phyloP scores from a whole-genome alignment of 345 rosid species.

The Hibiscus syriacus region DNA sequence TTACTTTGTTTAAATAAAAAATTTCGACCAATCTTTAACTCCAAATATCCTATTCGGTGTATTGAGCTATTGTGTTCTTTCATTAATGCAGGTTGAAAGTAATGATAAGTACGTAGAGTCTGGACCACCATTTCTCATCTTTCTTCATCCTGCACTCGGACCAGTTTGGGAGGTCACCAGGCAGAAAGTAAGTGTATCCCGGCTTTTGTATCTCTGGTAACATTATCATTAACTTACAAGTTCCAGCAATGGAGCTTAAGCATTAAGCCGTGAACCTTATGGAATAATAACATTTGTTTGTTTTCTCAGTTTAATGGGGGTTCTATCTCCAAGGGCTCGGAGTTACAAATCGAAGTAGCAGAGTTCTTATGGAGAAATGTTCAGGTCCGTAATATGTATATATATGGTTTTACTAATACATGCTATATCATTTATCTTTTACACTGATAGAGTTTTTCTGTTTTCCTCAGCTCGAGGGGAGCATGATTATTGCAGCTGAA shows the following conservation, averaged over 20 bases:
- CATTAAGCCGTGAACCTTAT: neutral
- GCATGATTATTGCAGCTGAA: slow-evolving; percentile 63
- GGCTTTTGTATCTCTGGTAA: neutral
- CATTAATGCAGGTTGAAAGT: slow-evolving; percentile 42
- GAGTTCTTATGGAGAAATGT: slow-evolving; percentile 92
- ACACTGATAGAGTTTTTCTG: slow-evolving; percentile 16
- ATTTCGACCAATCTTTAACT: neutral
- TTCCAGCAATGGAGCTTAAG: neutral
- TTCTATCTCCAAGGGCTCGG: slow-evolving; percentile 66
- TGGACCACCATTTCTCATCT: slow-evolving; percentile 86
- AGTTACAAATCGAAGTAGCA: slow-evolving; percentile 76
- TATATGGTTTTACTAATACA: slow-evolving; percentile 17
- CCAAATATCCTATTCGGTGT: too few relatives aligned
- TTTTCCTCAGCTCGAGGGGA: slow-evolving; percentile 66
- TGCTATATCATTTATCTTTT: neutral
- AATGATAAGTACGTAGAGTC: slow-evolving; percentile 54
- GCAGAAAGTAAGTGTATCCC: slow-evolving; percentile 52
- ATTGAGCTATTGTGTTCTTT: slow-evolving; percentile 4
- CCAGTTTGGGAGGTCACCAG: slow-evolving; percentile 89
- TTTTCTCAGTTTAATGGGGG: slow-evolving; percentile 63
- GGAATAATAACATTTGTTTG: neutral
- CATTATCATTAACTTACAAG: neutral
- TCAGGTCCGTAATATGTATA: slow-evolving; percentile 73
- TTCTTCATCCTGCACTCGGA: slow-evolving; percentile 91
- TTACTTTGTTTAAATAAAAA: neutral